Evolutionary conservation across 2,329 filamentous ascomycete species (phyloP).

Genomic region (Cladobotryum protrusum): DNA sequence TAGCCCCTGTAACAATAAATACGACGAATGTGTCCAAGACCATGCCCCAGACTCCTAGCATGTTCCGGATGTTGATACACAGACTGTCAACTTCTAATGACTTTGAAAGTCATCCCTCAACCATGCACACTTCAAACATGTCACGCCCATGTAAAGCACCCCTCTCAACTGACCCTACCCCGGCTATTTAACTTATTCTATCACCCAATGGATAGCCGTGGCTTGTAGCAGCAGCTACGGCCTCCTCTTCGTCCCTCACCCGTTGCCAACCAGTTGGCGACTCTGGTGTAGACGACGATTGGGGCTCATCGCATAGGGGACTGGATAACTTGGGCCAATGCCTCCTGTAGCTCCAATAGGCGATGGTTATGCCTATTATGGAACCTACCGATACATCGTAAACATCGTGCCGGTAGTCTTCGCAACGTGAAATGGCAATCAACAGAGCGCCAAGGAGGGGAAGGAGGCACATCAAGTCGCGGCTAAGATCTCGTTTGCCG

Average conservation of each 20-base stretch:
- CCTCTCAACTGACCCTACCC: too few species aligned
- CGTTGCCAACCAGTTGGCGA: constrained; percentile 33
- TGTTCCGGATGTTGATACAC: neutral
- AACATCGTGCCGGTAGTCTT: constrained; percentile 67
- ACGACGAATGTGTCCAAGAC: constrained; percentile 11
- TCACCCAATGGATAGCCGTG: constrained; percentile 2
- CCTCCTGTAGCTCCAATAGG: constrained; percentile 60
- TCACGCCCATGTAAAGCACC: too few species aligned
- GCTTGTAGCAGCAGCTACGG: constrained; percentile 35
- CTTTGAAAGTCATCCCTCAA: too few species aligned
- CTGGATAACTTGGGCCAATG: constrained; percentile 55
- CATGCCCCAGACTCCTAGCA: neutral
- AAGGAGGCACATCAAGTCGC: constrained; percentile 50
- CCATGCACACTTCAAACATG: neutral
- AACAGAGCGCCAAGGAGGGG: constrained; percentile 58
- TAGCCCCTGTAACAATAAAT: constrained; percentile 14
- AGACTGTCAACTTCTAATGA: too few species aligned
- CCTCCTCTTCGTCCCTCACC: constrained; percentile 50
- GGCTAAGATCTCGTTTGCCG: constrained; percentile 46
- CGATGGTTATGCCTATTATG: constrained; percentile 51
- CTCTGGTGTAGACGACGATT: constrained; percentile 40
- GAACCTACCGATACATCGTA: constrained; percentile 61
- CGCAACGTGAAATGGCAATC: constrained; percentile 62
- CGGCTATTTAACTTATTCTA: neutral
- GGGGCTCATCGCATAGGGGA: constrained; percentile 50